Base-by-base conservation (phyloP, 2,329 filamentous ascomycete genomes). In the Chrysosporium queenslandicum region DNA sequence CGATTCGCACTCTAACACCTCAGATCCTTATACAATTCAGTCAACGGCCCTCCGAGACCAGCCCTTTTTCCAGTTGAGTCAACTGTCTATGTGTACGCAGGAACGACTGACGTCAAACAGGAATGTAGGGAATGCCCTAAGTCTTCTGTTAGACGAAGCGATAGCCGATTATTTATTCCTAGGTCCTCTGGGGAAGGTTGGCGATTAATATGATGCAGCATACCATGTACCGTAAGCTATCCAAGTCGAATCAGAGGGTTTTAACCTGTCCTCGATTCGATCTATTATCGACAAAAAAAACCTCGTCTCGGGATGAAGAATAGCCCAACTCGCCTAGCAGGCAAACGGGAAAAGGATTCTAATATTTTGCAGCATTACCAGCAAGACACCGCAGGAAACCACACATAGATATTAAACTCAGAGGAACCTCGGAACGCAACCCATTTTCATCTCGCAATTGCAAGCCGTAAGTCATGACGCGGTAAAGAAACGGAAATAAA, bases 361-460 rank as follows among this genome's bases (percentile, higher is more conserved):
- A 49, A 21, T 29, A 39, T 21, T 49, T 41, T 27, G 32, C 29
- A 43, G 29, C 29, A 45, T 51, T 37, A 39, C 49, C 32, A 45
- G 40, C 49, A 39, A 30, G 14, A 39, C 27, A 37, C 14, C 25
- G 11, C 48, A 50, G 12, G 12, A 42, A 43, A 43, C 39, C 49
- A 20, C 29, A 37, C 40, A 32, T 16, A 27, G 41, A 12, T 18
- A 37, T 41, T 41, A n/a, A 51, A 45, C 11, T 23, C 40, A 51
- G n/a, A 37, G n/a, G 4, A 45, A 23, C 39, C 18, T 23, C 20
- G 23, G 25, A 50, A 43, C 27, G 39, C 39, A 43, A 43, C 37
- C 48, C 48, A 42, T 50, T 50, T 50, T 50, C 48, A 50, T 50
- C 48, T 51, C 49, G 49, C 49, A 51, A 45, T 45, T 36, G 39